Conservation (phyloP, 192 early-diverging fungal species). For the Dissophora globulifera region DNA sequence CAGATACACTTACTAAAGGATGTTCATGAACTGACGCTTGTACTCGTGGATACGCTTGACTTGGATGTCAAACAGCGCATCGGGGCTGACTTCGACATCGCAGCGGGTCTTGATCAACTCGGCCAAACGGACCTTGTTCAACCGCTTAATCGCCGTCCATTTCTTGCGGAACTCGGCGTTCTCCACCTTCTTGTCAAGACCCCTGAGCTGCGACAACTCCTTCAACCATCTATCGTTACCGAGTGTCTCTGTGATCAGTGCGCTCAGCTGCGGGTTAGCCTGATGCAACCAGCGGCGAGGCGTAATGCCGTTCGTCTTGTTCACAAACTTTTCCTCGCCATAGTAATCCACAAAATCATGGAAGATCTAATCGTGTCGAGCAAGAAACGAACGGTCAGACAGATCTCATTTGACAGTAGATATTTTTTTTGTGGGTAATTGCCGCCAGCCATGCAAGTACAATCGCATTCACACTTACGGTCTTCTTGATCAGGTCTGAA, state of each 20-base stretch:
- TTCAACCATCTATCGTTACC: conserved; percentile 82
- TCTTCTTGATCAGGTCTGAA: conserved; percentile 82
- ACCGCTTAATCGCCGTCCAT: conserved; percentile 92
- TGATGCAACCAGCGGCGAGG: conserved; percentile 98
- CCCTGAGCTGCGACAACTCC: conserved; percentile 73
- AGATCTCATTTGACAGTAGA: not conserved
- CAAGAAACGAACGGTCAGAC: conserved; percentile 1
- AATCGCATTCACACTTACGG: no score
- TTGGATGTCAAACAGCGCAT: conserved; percentile 96
- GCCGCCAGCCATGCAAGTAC: no score
- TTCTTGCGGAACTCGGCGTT: conserved; percentile 79
- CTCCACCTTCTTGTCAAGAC: conserved; percentile 70
- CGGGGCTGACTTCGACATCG: conserved; percentile 79
- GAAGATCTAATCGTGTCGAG: conserved; percentile 71
- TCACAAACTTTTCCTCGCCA: conserved; percentile 89
- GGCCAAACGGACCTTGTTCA: conserved; percentile 92
- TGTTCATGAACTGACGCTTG: conserved; percentile 99
- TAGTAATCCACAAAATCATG: conserved; percentile 90
- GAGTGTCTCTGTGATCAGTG: conserved; percentile 84
- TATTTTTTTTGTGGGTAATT: no score
- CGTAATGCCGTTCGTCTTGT: conserved; percentile 98
- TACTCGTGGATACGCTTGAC: conserved; percentile 99
- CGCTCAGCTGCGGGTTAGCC: conserved; percentile 88
- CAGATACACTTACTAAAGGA: conserved; percentile 77
- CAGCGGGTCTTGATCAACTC: conserved; percentile 80